phyloP scores from a whole-genome alignment of 352 stramenopile species.

The Poterioochromonas sp. region DNA sequence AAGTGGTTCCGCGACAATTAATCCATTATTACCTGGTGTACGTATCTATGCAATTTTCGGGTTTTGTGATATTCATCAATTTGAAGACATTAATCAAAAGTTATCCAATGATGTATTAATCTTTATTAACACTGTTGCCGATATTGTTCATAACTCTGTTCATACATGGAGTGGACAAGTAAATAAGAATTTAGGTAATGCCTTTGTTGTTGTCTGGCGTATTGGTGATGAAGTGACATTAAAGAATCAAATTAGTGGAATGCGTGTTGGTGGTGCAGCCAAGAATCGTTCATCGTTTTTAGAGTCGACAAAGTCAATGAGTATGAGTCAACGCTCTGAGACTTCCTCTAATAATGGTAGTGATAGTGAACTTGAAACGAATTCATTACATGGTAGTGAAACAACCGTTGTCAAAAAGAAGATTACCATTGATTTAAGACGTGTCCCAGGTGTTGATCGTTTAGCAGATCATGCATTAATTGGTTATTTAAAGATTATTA shows the following conservation, averaged over 20 bases:
- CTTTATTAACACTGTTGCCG: constrained; percentile 93
- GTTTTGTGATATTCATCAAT: constrained; percentile 90
- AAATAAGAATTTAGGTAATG: constrained; percentile 90
- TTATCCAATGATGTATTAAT: constrained; percentile 90
- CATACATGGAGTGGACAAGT: constrained; percentile 82
- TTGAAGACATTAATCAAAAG: constrained; percentile 78
- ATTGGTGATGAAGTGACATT: constrained; percentile 70
- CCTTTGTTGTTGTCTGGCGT: constrained; percentile 88
- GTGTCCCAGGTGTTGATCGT: constrained; percentile 37
- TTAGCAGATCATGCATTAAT: constrained; percentile 79
- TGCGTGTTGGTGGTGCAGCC: not conserved
- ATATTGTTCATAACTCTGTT: constrained; percentile 85
- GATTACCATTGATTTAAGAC: constrained; percentile 33
- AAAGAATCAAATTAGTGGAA: not conserved
- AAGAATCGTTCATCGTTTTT: not conserved
- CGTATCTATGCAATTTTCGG: constrained; percentile 90
- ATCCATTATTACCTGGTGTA: constrained; percentile 93
- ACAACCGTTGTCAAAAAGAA: not conserved
- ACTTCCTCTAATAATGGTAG: not conserved
- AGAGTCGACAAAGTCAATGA: not conserved
- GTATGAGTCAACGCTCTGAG: not conserved
- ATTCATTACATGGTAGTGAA: not conserved
- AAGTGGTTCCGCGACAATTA: constrained; percentile 68
- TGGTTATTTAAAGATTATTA: constrained; percentile 89
- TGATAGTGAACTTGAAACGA: not conserved